These are phyloP conservation scores for Lichtheimia ramosa DNA, from an alignment of 371 early-diverging fungal genomes.

Conservation along the genomic window DNA sequence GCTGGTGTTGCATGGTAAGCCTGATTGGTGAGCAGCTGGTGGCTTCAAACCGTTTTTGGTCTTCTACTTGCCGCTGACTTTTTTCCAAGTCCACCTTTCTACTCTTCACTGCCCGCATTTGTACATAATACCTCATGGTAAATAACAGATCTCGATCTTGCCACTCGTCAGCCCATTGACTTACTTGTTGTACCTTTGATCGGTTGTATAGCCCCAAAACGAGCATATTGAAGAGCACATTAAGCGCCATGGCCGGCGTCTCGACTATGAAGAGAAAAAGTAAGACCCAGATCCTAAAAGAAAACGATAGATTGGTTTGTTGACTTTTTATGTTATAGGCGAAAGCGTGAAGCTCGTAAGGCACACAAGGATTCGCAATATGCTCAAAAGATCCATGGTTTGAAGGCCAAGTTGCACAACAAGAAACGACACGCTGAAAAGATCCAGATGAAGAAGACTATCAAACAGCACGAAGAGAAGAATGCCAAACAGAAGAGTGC, in stretches of 20 bases:
- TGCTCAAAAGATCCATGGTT: slow-evolving; percentile 97
- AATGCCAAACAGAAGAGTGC: slow-evolving; percentile 88
- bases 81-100: too few species aligned
- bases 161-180: background rate
- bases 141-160: background rate
- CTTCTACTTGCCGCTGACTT: too few species aligned
- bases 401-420: slow-evolving; percentile 99
- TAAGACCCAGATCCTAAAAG: slow-evolving; percentile 34
- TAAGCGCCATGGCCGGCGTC: slow-evolving; percentile 96
- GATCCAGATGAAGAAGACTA: slow-evolving; percentile 99
- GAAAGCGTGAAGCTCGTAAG: slow-evolving; percentile 96
- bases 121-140: slow-evolving; percentile 2
- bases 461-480: slow-evolving; percentile 97
- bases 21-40: too few species aligned
- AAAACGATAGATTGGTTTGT: too few species aligned
- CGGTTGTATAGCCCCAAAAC: slow-evolving; percentile 94
- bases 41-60: too few species aligned
- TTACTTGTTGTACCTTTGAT: background rate
- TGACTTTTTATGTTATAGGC: slow-evolving; percentile 47
- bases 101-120: background rate
- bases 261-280: slow-evolving; percentile 97
- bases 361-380: slow-evolving; percentile 89
- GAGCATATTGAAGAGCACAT: slow-evolving; percentile 99
- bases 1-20: too few species aligned
- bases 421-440: slow-evolving; percentile 99